Evolutionary conservation across 2,329 filamentous ascomycete species (phyloP), one percentile per base, ranked within the genome.

Genomic region (Sporothrix inflata): DNA sequence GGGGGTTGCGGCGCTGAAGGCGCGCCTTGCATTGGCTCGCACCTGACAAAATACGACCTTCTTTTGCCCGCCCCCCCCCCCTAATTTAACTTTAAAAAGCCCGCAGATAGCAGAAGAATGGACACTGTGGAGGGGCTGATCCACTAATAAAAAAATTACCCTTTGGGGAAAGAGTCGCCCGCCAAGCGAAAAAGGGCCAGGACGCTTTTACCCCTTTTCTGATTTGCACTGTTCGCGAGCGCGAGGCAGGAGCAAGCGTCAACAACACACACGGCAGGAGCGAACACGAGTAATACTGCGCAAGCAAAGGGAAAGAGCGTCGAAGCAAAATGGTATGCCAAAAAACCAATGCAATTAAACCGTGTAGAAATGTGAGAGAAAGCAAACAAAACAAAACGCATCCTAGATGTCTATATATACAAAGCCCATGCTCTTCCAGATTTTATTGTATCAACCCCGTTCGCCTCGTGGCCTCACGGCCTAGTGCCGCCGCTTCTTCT

Each of bases 401-500:
- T 38, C 51, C 51, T 60, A 34, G 53, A 51, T 65, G 42, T 71
- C 49, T 40, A 65, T 68, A 69, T 69, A 40, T 68, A 72, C 51
- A 72, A 69, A 30, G 45, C 55, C 55, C 34, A 42, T 60, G 16
- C 38, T 27, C 30, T n/a, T 47, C 4, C 42, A 21, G 27, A n/a
- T 60, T 67, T 57, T 57, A 57, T 65, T 34, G 42, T 47, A 66
- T 45, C 61, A 49, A 68, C 53, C 42, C 42, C 42, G 42, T 67
- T 38, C 45, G 24, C 38, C 55, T 49, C 16, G 19, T 7, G 45
- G 16, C 4, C 38, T 40, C 16, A 47, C 19, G 16, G 7, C 19
- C 90, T 14, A 80, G 27, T 63, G 69, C 71, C 63, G 70, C 71
- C 72, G 77, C 79, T 87, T 87, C 78, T 88, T 86, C 74, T 82